Evolutionary conservation across 169 alveolate species (phyloP), one percentile per base, ranked within the genome.

Genomic region (Cryptosporidium sp.): DNA sequence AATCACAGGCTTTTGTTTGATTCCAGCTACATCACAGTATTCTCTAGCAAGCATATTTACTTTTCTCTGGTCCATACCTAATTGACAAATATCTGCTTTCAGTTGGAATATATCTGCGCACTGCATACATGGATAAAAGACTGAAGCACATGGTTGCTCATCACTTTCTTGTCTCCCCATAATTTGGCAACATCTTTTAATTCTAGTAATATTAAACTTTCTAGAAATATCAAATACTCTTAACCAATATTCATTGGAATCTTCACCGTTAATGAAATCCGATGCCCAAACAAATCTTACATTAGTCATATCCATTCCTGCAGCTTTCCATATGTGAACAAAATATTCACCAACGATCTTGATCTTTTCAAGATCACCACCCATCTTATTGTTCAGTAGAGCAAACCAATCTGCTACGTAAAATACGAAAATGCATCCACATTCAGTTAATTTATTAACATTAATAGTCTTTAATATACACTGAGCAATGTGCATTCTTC

Each of bases 361-460:
- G 59, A 97, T 96, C 94, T 98, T 98, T 58, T 96, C 95, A 55
- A 98, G 75, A 84, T 99, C 99, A 0, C 99, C 99, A 1, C 98
- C 99, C 99, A 99, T 96, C 92, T 99, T 99, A 91, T 98, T 98
- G 92, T 99, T 99, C 69, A 99, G 96, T 91, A 98, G 94, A 9
- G 99, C 99, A 92, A 97, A 98, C 99, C 99, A 99, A 89, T 99
- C 99, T 3, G 99, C 99, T n/a, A 99, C 98, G 99, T 99, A 99
- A 91, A 99, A 98, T 37, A 96, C 97, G 92, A 98, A 98, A 23
- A 97, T 94, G 33, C 99, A 98, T 8, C 99, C 99, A 14, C 98
- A 97, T 70, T 93, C 95, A 1, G 99, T 97, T 70, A 98, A 93
- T 70, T 95, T 96, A 94, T 98, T 98, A 21, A 98, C 99, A 71